Evolutionary conservation across 169 alveolate genomes (phyloP).

Genomic region (Ichthyophthirius multifiliis): DNA sequence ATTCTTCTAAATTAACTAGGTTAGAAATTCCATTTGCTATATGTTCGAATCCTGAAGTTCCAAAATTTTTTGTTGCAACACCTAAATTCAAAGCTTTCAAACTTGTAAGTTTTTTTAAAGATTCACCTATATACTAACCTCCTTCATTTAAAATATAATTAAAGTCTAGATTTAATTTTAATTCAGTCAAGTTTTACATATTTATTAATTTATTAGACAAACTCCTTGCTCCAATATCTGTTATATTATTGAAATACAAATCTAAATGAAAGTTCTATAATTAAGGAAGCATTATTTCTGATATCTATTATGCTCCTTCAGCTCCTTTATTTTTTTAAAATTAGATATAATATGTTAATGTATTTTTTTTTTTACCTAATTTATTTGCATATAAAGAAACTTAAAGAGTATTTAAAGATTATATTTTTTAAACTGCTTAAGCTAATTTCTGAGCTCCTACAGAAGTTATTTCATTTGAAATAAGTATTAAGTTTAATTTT

Average conservation of each 20-base stretch:
- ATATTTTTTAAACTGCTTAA: neutral
- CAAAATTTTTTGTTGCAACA: constrained; percentile 20
- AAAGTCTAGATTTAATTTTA: constrained; percentile 8
- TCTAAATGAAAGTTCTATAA: constrained; percentile 6
- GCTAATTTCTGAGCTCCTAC: neutral
- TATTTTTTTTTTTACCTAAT: neutral
- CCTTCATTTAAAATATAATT: constrained; percentile 12
- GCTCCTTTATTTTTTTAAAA: neutral
- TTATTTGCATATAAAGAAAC: constrained; percentile 13
- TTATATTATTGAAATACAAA: constrained; percentile 6
- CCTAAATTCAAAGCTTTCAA: neutral
- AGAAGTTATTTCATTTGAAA: neutral
- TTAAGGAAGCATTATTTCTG: neutral
- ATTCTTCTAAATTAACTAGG: neutral
- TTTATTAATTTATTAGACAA: neutral
- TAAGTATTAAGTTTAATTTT: neutral
- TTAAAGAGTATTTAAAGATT: neutral
- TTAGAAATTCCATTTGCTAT: neutral
- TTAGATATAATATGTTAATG: neutral
- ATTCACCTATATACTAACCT: neutral
- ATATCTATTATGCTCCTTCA: constrained; percentile 5
- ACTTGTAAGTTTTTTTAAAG: neutral
- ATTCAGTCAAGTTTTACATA: neutral
- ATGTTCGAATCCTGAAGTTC: neutral
- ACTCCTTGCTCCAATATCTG: neutral